Conservation (phyloP, 129 eudicot genomes). For the Chrysanthemum seticuspe region DNA sequence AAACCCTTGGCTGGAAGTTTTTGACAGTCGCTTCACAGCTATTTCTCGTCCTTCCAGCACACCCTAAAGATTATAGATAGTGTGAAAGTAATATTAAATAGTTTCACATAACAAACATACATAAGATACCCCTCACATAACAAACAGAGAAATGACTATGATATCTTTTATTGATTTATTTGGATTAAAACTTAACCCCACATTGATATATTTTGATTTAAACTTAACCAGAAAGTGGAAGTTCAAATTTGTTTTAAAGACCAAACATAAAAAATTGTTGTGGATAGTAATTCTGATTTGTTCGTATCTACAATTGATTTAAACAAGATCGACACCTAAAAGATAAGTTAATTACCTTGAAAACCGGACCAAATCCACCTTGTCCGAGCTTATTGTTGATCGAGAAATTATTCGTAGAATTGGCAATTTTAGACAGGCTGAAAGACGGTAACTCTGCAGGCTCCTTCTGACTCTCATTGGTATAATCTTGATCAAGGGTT, state of each 20-base stretch:
- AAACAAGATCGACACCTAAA: neutral
- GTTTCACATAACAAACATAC: too few relatives aligned
- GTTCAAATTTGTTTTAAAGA: too few relatives aligned
- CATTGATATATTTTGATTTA: too few relatives aligned
- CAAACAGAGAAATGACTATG: too few relatives aligned
- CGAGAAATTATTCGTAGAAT: constrained; percentile 15
- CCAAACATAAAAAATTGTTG: too few relatives aligned
- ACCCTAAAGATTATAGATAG: constrained; percentile 15
- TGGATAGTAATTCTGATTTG: too few relatives aligned
- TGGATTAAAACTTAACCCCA: too few relatives aligned
- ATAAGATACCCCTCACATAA: too few relatives aligned
- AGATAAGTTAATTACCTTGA: constrained; percentile 16
- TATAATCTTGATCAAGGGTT: neutral
- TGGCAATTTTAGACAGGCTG: constrained; percentile 7
- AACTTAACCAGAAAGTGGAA: too few relatives aligned
- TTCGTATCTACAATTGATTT: too few relatives aligned
- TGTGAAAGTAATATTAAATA: too few relatives aligned
- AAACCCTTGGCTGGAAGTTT: constrained; percentile 21
- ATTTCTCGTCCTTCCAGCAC: constrained; percentile 24
- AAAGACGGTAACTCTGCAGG: neutral
- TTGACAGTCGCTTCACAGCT: constrained; percentile 23
- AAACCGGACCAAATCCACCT: constrained; percentile 27
- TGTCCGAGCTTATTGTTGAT: constrained; percentile 17
- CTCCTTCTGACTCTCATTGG: neutral
- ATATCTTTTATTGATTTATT: too few relatives aligned